Conservation (phyloP, 768 basidiomycete species). For the Russula emetica region DNA sequence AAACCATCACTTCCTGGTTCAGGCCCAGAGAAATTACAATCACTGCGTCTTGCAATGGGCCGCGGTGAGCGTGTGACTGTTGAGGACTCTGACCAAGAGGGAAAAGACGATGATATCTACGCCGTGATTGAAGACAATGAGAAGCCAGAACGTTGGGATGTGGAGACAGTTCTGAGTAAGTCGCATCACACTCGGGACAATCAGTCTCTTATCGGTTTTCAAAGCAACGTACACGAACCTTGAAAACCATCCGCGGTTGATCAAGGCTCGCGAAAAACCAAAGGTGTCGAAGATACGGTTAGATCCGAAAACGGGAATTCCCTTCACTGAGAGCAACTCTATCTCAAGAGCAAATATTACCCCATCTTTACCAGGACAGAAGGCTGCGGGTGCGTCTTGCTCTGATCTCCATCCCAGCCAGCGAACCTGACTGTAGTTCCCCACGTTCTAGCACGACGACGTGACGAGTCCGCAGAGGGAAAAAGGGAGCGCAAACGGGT, state of each 20-base stretch:
- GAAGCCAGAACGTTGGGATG: conserved; percentile 86
- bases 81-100: conserved; percentile 43
- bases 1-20: conserved; percentile 69
- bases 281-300: conserved; percentile 61
- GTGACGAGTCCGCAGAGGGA: conserved; percentile 71
- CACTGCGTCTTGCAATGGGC: conserved; percentile 74
- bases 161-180: conserved; percentile 91
- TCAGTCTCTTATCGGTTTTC: conserved; percentile 10
- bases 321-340: conserved; percentile 42
- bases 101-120: conserved; percentile 43
- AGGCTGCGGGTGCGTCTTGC: conserved; percentile 6
- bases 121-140: conserved; percentile 43
- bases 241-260: conserved; percentile 92
- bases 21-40: conserved; percentile 73
- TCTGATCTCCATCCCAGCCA: conserved; percentile 10
- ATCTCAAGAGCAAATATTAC: conserved; percentile 27
- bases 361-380: background rate
- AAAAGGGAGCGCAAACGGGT: conserved; percentile 69
- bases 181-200: conserved; percentile 23
- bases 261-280: conserved; percentile 57
- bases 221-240: conserved; percentile 97
- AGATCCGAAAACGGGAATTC: conserved; percentile 75
- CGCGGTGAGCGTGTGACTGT: conserved; percentile 54
- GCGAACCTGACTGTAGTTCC: conserved; percentile 34
- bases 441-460: conserved; percentile 58